phyloP scores from a whole-genome alignment of 139 green algal species.

The Haematococcus lacustris region DNA sequence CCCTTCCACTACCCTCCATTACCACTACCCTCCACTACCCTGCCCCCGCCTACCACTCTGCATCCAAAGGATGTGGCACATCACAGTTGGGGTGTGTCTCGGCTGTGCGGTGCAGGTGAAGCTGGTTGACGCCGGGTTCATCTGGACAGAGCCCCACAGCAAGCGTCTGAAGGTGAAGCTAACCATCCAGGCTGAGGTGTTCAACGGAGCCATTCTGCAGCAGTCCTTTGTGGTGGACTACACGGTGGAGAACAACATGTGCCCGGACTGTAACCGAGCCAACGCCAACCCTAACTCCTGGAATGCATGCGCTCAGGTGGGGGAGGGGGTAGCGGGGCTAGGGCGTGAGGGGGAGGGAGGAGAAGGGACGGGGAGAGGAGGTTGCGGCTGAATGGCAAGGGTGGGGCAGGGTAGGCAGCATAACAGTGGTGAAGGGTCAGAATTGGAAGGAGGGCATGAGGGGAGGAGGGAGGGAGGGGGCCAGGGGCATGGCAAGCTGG shows the following conservation, averaged over 20 bases:
- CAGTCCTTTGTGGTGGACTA: slow-evolving; percentile 94
- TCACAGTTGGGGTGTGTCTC: too few relatives aligned
- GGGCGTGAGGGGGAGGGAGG: too few relatives aligned
- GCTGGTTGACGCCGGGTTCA: slow-evolving; percentile 96
- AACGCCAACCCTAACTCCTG: slow-evolving; percentile 94
- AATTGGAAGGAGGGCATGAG: too few relatives aligned
- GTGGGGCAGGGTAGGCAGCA: too few relatives aligned
- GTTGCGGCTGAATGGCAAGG: not conserved
- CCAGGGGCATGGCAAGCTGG: too few relatives aligned
- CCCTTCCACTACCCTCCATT: too few relatives aligned
- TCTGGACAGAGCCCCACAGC: slow-evolving; percentile 98
- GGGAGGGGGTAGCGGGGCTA: too few relatives aligned
- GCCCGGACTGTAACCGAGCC: slow-evolving; percentile 74
- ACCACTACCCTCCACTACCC: too few relatives aligned
- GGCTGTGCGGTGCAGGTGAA: slow-evolving; percentile 82
- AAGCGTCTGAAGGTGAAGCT: slow-evolving; percentile 94
- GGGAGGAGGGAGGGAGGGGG: too few relatives aligned
- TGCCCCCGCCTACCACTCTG: too few relatives aligned
- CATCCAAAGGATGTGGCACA: too few relatives aligned
- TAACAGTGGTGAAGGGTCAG: not conserved
- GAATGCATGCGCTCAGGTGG: slow-evolving; percentile 81
- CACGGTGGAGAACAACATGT: slow-evolving; percentile 94
- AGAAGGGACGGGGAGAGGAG: too few relatives aligned
- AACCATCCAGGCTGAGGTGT: slow-evolving; percentile 88
- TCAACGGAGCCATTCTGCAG: slow-evolving; percentile 96